Evolutionary conservation across 2,329 filamentous ascomycete genomes (phyloP), one percentile per base, ranked within the genome.

Genomic region (Thelonectria olida): DNA sequence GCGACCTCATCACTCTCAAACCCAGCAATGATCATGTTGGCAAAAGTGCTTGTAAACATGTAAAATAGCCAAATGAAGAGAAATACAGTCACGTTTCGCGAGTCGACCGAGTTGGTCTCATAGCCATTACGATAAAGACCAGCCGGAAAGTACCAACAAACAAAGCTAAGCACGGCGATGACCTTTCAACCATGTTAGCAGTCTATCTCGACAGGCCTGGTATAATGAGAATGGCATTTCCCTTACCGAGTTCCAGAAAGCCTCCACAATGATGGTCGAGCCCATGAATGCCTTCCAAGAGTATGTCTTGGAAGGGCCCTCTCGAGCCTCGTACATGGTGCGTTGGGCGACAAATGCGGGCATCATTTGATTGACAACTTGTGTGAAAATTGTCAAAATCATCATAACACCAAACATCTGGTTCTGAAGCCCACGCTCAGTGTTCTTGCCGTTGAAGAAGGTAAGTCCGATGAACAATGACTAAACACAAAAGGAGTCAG

Each of bases 351-450:
- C 85, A 67, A 92, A 92, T 61, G 88, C 85, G 2, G 89, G 89
- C 85, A 91, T 89, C 66, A 89, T 87, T 64, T 89, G 86, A 62
- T 88, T 84, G 3, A 86, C 82, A 49, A 90, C 75, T 54, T 85
- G 82, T 36, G 85, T 85, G 75, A 92, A 92, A 74, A 92, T 88
- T 15, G 87, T 90, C 58, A 85, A 77, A 62, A 91, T 79, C 85
- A 91, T 88, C 78, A 92, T 92, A 61, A 91, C 86, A 60, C 82
- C 83, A 74, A 92, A 91, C 75, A 91, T 84, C 58, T 88, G 85
- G 72, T 91, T 88, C 69, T 91, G 88, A 9, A 91, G 78, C 28
- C 89, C 90, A 67, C 89, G 86, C 49, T 85, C 80, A 0, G 85
- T 85, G 66, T 84, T 83, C 38, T 85, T 80, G 20, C 85, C 82